Base-by-base conservation (phyloP, 345 rosid genomes). In the Citrus hindsii region DNA sequence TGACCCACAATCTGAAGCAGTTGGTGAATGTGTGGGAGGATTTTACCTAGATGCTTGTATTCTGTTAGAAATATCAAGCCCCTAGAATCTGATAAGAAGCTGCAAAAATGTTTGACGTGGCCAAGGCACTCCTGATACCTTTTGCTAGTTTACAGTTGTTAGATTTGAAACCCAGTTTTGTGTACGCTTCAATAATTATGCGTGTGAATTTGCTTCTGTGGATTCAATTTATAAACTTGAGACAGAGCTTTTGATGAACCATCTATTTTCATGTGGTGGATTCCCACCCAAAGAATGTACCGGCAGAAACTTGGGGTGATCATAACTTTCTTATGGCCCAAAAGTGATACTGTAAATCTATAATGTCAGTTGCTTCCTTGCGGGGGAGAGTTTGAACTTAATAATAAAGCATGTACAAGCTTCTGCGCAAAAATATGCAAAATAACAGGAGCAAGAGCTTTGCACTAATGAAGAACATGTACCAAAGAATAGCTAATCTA, bases 401-500 rank as follows among this genome's bases (percentile, higher is more conserved):
- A 13, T 3, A 12, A 46, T 46, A 46, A 32, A 19, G 27, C 12
- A 32, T 55, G 30, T 33, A 56, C 63, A 71, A 71, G 30, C 64
- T 56, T 30, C 21, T 22, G 25, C 1, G 2, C 32, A 70, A 18
- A 70, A 51, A 5, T 4, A 48, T 28, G 51, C 30, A 70, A 70
- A 16, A 55, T 71, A 33, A 66, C 2, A 35, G 58, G 16, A 53
- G 58, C 21, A 18, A 18, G 24, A 7, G 69, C 22, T 32, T 30
- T 5, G 48, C 24, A 28, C 27, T 19, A 71, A 59, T n/a, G 67
- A 25, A 32, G 30, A 53, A 64, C 22, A 30, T 48, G 22, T 21
- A 35, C 32, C 4, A 60, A 35, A 56, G 30, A 69, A 75, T 79
- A 27, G 60, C 75, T 53, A 79, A 10, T 60, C 21, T 60, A 75